Base-by-base conservation (phyloP, 495 filamentous ascomycete genomes). In the Penicillium nucicola region DNA sequence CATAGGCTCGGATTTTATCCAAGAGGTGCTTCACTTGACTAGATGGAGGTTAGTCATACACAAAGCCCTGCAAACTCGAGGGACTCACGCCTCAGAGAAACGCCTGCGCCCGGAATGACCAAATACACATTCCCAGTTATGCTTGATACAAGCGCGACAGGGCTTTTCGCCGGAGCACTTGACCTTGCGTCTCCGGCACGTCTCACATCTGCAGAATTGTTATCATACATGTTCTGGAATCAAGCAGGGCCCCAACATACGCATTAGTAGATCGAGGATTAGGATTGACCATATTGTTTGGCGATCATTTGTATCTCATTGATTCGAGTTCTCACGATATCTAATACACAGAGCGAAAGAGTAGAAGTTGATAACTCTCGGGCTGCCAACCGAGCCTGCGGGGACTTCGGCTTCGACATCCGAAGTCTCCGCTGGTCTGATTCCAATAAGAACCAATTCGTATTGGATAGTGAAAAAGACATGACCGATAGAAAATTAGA, bases 141-240 rank as follows among this genome's bases (percentile, higher is more conserved):
- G 59, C 30, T 58, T 58, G 11, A 42, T n/a, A 32, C 59, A 62
- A 31, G 40, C 47, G 11, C 59, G 55, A 44, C 59, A 62, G 9
- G 59, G 59, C 38, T 56, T 53, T 0, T 56, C 55, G 14, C 59
- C 59, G 19, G 55, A 56, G 17, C 52, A 62, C 36, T 56, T 62
- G 3, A 62, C 59, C 20, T 62, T 62, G 28, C 59, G 52, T 23
- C 45, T 50, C 4, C 59, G 59, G 12, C 59, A 62, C 25, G 56
- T 50, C 31, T 62, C 59, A 22, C 59, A 62, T 46, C 59, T 62
- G 31, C 15, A 9, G 22, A 22, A 33, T 36, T 44, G 42, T 56
- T 34, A 56, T 42, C 35, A 39, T 30, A 2, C 39, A 45, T 18
- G 11, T 6, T 12, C 8, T 17, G n/a, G 45, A 15, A 15, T 19